Percentiles rank a stretch among this genome's conserved stretches.
phyloP scores from a whole-genome alignment of 495 filamentous ascomycete genomes.

The Aspergillus avenaceus region DNA sequence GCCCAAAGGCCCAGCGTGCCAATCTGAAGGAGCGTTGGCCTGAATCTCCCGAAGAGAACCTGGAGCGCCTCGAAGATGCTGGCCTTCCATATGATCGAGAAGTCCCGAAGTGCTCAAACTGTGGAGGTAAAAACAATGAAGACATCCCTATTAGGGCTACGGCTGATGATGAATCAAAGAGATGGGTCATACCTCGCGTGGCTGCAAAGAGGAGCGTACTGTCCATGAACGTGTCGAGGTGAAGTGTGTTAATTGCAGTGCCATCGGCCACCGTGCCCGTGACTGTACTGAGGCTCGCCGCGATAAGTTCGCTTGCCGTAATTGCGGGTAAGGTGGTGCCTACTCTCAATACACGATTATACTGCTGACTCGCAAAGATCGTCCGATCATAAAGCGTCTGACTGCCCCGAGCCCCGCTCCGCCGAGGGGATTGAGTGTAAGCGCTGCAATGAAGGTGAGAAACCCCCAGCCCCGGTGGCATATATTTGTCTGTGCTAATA shows the following conservation, averaged over 20 bases:
- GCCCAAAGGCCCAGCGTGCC: constrained; percentile 58
- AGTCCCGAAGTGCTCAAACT: constrained; percentile 66
- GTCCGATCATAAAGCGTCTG: constrained; percentile 53
- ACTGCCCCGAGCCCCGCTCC: constrained; percentile 68
- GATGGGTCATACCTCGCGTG: constrained; percentile 65
- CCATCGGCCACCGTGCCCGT: constrained; percentile 67
- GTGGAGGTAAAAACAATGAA: constrained; percentile 59
- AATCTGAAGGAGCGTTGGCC: constrained; percentile 64
- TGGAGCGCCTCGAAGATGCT: constrained; percentile 67
- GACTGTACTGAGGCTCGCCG: constrained; percentile 58
- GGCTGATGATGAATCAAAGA: constrained; percentile 38
- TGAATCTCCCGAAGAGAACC: constrained; percentile 58
- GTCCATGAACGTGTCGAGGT: constrained; percentile 46
- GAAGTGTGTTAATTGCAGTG: constrained; percentile 72
- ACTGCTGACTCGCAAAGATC: constrained; percentile 31
- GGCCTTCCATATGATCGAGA: constrained; percentile 65
- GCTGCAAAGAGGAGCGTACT: constrained; percentile 61
- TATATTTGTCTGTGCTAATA: background rate
- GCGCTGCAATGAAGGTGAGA: constrained; percentile 64
- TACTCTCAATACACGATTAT: background rate
- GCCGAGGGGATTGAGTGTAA: constrained; percentile 75
- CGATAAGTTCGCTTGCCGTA: constrained; percentile 69
- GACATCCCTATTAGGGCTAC: too few relatives aligned
- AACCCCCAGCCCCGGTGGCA: background rate
- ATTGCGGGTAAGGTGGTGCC: constrained; percentile 62